Conservation (phyloP, 2,329 filamentous ascomycete species). For the Microthyrium microscopicum region DNA sequence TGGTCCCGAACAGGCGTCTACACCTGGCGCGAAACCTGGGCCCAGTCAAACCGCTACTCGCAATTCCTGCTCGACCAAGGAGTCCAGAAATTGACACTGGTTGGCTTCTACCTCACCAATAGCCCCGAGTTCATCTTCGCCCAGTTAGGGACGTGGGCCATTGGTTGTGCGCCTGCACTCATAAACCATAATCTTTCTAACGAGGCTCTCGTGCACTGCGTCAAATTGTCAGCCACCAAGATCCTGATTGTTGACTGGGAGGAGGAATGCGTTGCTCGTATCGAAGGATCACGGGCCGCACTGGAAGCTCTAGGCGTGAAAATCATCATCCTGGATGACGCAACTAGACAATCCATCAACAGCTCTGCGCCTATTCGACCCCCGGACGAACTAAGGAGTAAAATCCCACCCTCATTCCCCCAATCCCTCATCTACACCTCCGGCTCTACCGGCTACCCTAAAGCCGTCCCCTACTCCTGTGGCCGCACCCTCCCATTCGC, state of each 20-base stretch:
- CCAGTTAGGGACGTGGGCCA: slow-evolving; percentile 47
- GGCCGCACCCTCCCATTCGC: slow-evolving; percentile 26
- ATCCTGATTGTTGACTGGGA: slow-evolving; percentile 30
- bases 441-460: slow-evolving; percentile 61
- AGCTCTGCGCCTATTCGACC: slow-evolving; percentile 34
- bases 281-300: slow-evolving; percentile 33
- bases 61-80: slow-evolving; percentile 38
- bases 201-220: slow-evolving; percentile 47
- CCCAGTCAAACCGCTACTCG: slow-evolving; percentile 42
- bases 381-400: slow-evolving; percentile 36
- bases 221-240: slow-evolving; percentile 33
- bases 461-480: slow-evolving; percentile 47
- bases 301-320: slow-evolving; percentile 44
- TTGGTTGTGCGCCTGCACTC: slow-evolving; percentile 52
- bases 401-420: slow-evolving; percentile 36
- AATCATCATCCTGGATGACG: slow-evolving; percentile 35
- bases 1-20: slow-evolving; percentile 49
- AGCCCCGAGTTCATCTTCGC: slow-evolving; percentile 49
- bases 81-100: slow-evolving; percentile 32
- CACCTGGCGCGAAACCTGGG: slow-evolving; percentile 40
- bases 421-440: slow-evolving; percentile 57
- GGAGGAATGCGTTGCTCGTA: slow-evolving; percentile 34
- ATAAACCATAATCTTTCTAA: slow-evolving; percentile 55
- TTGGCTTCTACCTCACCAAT: slow-evolving; percentile 52
- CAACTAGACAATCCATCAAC: slow-evolving; percentile 30